Conservation (phyloP, 768 basidiomycete genomes). For the Pulveroboletus sp. region DNA sequence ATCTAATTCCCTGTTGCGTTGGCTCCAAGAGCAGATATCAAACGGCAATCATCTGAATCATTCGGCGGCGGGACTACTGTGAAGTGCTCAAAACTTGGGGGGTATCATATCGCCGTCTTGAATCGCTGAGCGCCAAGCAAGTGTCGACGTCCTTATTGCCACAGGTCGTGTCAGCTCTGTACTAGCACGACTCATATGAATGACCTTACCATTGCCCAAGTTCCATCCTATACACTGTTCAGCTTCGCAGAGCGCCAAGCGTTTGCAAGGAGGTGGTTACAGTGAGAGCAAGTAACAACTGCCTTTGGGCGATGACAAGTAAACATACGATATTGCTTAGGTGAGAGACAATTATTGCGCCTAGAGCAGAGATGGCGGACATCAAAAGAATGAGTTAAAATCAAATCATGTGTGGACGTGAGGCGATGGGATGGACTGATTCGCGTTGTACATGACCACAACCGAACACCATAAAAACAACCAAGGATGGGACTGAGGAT, state of each 20-base stretch:
- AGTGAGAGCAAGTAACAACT: slow-evolving; percentile 15
- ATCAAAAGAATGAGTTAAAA: slow-evolving; percentile 18
- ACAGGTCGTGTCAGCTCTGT: neutral
- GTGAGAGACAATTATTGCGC: slow-evolving; percentile 28
- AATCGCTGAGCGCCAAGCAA: too few species aligned
- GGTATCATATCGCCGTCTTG: neutral
- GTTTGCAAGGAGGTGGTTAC: slow-evolving; percentile 14
- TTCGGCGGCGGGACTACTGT: slow-evolving; percentile 8
- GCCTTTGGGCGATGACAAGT: slow-evolving; percentile 15
- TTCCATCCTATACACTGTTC: neutral
- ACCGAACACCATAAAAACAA: slow-evolving; percentile 35
- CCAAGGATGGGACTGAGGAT: slow-evolving; percentile 22
- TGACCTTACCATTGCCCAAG: slow-evolving; percentile 11
- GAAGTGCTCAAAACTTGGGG: too few species aligned
- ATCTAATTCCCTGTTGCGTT: slow-evolving; percentile 4
- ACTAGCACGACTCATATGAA: neutral
- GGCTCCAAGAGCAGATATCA: slow-evolving; percentile 4
- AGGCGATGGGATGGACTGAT: slow-evolving; percentile 26
- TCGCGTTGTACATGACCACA: slow-evolving; percentile 36
- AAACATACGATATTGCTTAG: slow-evolving; percentile 32
- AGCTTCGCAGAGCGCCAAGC: slow-evolving; percentile 12
- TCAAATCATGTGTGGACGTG: slow-evolving; percentile 26
- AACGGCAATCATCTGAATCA: slow-evolving; percentile 4
- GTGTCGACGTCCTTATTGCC: too few species aligned
- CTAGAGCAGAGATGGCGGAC: slow-evolving; percentile 23